These are phyloP conservation scores for Aureobasidium sp. DNA, from an alignment of 2,329 filamentous ascomycete species.

Conservation along the genomic window DNA sequence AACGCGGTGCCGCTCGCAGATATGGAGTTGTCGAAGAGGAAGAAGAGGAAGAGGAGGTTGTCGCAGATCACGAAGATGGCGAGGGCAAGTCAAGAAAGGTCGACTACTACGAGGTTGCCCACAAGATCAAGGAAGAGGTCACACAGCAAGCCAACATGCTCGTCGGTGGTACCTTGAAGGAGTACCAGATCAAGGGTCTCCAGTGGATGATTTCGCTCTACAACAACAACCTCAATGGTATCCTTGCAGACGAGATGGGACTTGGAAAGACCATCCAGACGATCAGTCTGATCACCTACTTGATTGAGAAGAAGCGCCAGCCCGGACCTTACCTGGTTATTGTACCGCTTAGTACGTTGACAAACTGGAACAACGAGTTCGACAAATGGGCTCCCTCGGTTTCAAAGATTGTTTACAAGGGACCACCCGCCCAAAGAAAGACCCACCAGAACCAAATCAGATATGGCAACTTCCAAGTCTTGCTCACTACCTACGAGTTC, in stretches of 20 bases:
- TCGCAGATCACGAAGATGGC: slow-evolving; percentile 61
- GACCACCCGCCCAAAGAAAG: slow-evolving; percentile 79
- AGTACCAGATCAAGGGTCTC: slow-evolving; percentile 96
- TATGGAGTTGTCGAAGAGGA: slow-evolving; percentile 57
- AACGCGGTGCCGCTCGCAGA: slow-evolving; percentile 69
- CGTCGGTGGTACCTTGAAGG: slow-evolving; percentile 86
- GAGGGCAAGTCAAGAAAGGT: slow-evolving; percentile 68
- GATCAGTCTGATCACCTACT: slow-evolving; percentile 92
- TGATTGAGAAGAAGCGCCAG: slow-evolving; percentile 92
- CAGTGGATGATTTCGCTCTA: slow-evolving; percentile 99
- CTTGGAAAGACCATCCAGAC: slow-evolving; percentile 99
- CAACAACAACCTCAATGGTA: slow-evolving; percentile 99
- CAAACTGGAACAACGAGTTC: slow-evolving; percentile 98
- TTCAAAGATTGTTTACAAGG: slow-evolving; percentile 88
- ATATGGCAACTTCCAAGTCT: slow-evolving; percentile 88
- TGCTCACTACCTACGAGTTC: slow-evolving; percentile 97
- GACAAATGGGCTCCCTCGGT: slow-evolving; percentile 96
- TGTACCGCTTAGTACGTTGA: slow-evolving; percentile 90
- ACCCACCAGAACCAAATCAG: slow-evolving; percentile 89
- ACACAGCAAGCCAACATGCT: slow-evolving; percentile 73
- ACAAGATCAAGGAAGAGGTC: slow-evolving; percentile 90
- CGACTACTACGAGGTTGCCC: slow-evolving; percentile 97
- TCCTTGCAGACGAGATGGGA: slow-evolving; percentile 98
- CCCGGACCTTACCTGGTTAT: slow-evolving; percentile 91
- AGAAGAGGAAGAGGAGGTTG: slow-evolving; percentile 46